A percentile compares a stretch with the other conserved stretches of the same genome.
phyloP scores from a whole-genome alignment of 179 eudicot species.

The Gypsophila paniculata region DNA sequence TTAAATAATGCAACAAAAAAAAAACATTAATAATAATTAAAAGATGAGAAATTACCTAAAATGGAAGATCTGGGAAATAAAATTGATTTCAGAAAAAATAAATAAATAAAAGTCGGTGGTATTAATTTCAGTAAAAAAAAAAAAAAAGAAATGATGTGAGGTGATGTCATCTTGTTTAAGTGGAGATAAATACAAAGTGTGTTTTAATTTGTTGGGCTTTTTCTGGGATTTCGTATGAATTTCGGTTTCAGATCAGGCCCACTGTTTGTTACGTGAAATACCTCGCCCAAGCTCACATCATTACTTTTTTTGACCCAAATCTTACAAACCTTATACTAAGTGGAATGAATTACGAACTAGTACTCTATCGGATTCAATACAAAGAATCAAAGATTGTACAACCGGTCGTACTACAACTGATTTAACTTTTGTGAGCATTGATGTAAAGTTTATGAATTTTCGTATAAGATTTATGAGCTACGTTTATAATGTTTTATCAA shows the following conservation, averaged over 20 bases:
- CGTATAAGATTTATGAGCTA: too few relatives aligned
- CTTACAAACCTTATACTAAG: too few relatives aligned
- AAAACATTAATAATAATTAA: neutral
- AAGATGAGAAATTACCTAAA: neutral
- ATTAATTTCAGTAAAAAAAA: neutral
- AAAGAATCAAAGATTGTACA: too few relatives aligned
- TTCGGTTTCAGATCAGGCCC: neutral
- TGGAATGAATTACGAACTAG: too few relatives aligned
- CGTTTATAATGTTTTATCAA: too few relatives aligned
- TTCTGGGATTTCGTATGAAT: neutral
- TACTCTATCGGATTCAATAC: too few relatives aligned
- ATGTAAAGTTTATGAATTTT: too few relatives aligned
- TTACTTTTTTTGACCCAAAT: too few relatives aligned
- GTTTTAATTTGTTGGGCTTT: neutral
- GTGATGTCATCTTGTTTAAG: neutral
- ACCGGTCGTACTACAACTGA: too few relatives aligned
- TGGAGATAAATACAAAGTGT: neutral
- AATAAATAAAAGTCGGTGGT: conserved; percentile 12
- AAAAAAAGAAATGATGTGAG: neutral
- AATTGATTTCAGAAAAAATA: neutral
- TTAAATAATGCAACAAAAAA: neutral
- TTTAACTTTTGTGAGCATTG: too few relatives aligned
- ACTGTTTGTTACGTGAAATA: too few relatives aligned
- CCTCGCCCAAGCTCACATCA: too few relatives aligned
- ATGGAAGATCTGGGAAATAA: conserved; percentile 14